Base-by-base conservation (phyloP, 2,329 filamentous ascomycete species). In the Sclerotinia minor region DNA sequence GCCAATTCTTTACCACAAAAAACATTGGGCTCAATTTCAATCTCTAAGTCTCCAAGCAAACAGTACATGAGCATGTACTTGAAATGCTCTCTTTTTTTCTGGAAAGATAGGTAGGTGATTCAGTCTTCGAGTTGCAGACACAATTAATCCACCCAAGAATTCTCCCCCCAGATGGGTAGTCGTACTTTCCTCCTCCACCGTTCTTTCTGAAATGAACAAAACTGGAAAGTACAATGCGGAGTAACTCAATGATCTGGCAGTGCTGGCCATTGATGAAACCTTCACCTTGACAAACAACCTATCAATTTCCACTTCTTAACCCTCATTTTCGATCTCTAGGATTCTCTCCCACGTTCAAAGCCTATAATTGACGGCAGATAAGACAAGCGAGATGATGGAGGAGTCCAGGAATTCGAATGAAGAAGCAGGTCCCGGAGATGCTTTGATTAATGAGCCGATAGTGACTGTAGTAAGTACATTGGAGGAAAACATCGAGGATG, bases 191-290 rank as follows among this genome's bases (percentile, higher is more conserved):
- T 35, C 32, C 21, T 15, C 13, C 15, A 2, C 32, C 15, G 29
- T 21, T 38, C 9, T 50, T 21, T 19, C 9, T 50, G 11, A 15
- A 49, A 50, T 41, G 32, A 63, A 38, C n/a, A 38, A 38, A 26
- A 38, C 15, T 64, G 49, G 24, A 49, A 64, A 49, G 49, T 19
- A 64, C 61, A 24, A 64, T 64, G 49, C 19, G 35, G 32, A n/a
- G 35, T 54, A 29, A 32, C 24, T 54, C 24, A 44, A n/a, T 29
- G 32, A 44, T 24, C 19, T 44, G 24, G 15, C 35, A 52, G 38
- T 64, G n/a, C n/a, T 41, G n/a, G n/a, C 55, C 44, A n/a, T 13
- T 6, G 32, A 38, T 41, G 38, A 15, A 29, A n/a, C 17, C 15
- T 9, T 29, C 17, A n/a, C 24, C 17, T 64, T 32, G n/a, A 53